Base-by-base conservation (phyloP, 768 basidiomycete genomes). In the Kwoniella shandongensis region DNA sequence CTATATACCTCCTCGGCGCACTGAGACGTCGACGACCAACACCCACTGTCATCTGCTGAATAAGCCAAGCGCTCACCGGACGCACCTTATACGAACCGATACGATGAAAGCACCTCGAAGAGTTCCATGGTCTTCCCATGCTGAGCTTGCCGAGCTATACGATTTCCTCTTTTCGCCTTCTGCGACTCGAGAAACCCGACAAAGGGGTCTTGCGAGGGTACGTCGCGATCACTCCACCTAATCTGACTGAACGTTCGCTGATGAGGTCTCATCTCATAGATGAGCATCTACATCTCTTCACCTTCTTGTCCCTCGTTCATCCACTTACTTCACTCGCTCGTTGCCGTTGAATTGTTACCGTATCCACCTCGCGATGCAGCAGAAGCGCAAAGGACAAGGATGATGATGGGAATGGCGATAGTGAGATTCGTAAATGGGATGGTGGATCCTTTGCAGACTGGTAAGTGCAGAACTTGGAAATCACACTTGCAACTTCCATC, bases 371-470 rank as follows among this genome's bases (percentile, higher is more conserved):
- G 32, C 30, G 25, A 25, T 3, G 29, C 54, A 0, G 52, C 49
- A 20, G 62, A 67, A 1, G 29, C 53, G 3, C 58, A 66, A 39
- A 76, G 80, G 47, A 75, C 89, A 51, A 83, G 93, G 18, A 87
- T 92, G 66, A 83, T 83, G 58, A 91, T 90, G 75, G 85, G 89
- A 8, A 80, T 87, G 23, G 85, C 91, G 1, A 79, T 96, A 57
- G 87, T 93, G 57, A 81, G 94, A 29, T 84, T 98, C 63, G 89
- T 98, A 63, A 99, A 98, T 67, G 89, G 91, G 1, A 81, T 98
- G 35, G 94, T 97, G 6, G 96, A 99, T 69, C 91, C 93, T 13
- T 80, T 96, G 11, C 96, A 99, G 70, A 81, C 84, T 10, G 90
- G 71, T 64, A 26, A 54, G 61, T 60, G 32, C n/a, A n/a, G n/a